Percentiles rank a stretch among this genome's conserved stretches.
Conservation (phyloP, 345 rosid genomes). For the Murraya koenigii region DNA sequence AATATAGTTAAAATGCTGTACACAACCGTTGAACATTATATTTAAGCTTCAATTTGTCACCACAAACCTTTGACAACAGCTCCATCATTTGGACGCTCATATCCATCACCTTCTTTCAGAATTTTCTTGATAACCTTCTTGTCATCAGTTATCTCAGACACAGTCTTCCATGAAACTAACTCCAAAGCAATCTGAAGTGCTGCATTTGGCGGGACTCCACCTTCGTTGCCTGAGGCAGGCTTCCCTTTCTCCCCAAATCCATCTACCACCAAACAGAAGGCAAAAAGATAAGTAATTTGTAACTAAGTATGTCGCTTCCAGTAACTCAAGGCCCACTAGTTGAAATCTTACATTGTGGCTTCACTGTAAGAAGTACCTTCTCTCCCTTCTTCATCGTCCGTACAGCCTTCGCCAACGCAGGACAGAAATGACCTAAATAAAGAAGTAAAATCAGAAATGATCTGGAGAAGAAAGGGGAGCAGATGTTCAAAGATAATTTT, state of each 20-base stretch:
- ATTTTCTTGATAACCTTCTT: slow-evolving; percentile 78
- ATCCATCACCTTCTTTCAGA: slow-evolving; percentile 86
- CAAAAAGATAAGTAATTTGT: not conserved
- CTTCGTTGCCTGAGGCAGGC: slow-evolving; percentile 46
- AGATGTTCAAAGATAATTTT: not conserved
- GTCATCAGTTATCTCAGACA: slow-evolving; percentile 77
- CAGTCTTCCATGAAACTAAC: slow-evolving; percentile 85
- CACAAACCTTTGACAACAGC: slow-evolving; percentile 61
- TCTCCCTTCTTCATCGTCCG: slow-evolving; percentile 94
- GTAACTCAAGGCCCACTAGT: not conserved
- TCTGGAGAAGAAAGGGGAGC: not conserved
- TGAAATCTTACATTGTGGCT: slow-evolving; percentile 59
- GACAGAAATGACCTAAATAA: slow-evolving; percentile 70
- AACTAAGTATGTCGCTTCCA: not conserved
- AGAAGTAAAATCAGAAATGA: not conserved
- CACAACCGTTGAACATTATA: not conserved
- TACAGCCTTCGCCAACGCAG: slow-evolving; percentile 72
- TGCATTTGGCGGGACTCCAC: slow-evolving; percentile 83
- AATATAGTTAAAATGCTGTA: not conserved
- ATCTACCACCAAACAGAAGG: slow-evolving; percentile 40
- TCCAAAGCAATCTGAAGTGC: slow-evolving; percentile 54
- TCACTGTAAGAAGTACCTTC: slow-evolving; percentile 72
- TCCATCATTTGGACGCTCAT: slow-evolving; percentile 84
- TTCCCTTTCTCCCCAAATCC: slow-evolving; percentile 94
- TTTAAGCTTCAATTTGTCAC: not conserved